Percentiles rank a stretch among this genome's conserved stretches.
phyloP scores from a whole-genome alignment of 257 asterid genomes.

The Fraxinus pennsylvanica region DNA sequence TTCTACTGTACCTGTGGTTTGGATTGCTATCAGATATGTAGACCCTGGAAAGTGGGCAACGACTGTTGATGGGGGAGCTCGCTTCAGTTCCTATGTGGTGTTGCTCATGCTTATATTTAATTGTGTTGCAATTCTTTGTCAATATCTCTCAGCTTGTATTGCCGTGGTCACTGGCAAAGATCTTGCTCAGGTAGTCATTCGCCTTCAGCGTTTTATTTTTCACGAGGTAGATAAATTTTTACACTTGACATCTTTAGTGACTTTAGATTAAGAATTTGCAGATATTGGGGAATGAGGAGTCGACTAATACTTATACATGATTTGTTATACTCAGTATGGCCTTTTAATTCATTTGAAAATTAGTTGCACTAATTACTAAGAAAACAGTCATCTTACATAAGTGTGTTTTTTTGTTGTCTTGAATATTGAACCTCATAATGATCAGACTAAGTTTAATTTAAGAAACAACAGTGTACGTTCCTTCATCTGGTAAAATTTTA shows the following conservation, averaged over 20 bases:
- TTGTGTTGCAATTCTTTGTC: conserved; percentile 75
- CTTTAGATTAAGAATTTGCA: conserved; percentile 2
- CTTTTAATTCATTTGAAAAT: conserved; percentile 7
- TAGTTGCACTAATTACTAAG: conserved; percentile 12
- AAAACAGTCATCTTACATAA: not conserved
- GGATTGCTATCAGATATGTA: conserved; percentile 77
- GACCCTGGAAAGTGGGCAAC: conserved; percentile 99
- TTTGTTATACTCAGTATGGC: not conserved
- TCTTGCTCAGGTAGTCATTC: conserved; percentile 78
- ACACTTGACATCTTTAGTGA: not conserved
- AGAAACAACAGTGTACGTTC: not conserved
- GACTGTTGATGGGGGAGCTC: conserved; percentile 88
- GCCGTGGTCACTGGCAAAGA: conserved; percentile 81
- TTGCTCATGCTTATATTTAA: conserved; percentile 58
- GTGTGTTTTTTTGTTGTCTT: not conserved
- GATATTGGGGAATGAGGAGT: conserved; percentile 4
- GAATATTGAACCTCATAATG: not conserved
- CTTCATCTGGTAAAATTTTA: not conserved
- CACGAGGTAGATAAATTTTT: conserved; percentile 11
- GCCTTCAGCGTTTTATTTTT: conserved; percentile 11
- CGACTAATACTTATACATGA: not conserved
- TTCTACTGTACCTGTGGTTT: conserved; percentile 78
- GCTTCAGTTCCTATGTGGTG: conserved; percentile 69
- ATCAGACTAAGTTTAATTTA: not conserved
- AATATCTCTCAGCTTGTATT: conserved; percentile 78